Percentiles rank a stretch among this genome's conserved stretches.
Evolutionary conservation across 352 stramenopile species (phyloP).

Genomic region (Phytopythium oedochilum): DNA sequence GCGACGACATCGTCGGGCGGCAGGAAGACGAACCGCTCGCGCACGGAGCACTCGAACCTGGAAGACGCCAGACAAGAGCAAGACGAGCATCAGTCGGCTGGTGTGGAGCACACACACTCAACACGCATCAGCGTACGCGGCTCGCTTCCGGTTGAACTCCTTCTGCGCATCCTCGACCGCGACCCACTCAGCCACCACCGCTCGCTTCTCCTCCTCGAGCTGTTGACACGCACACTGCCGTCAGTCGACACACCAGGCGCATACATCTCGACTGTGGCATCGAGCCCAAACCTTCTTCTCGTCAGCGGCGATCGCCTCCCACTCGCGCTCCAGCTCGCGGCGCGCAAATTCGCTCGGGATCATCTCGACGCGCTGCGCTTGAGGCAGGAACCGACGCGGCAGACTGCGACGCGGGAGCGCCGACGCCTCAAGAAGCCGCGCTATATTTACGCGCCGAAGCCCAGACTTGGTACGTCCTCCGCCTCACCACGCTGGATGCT

Average conservation of each 20-base stretch:
- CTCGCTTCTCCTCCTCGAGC: conserved; percentile 74
- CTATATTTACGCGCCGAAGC: too few species aligned
- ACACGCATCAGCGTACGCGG: conserved; percentile 25
- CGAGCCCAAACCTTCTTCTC: conserved; percentile 76
- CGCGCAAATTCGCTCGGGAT: conserved; percentile 47
- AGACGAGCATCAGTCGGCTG: background rate
- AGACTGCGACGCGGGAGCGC: too few species aligned
- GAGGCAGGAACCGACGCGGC: background rate
- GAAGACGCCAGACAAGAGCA: background rate
- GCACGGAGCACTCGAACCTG: conserved; percentile 60
- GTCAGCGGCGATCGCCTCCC: conserved; percentile 43
- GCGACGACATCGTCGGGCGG: conserved; percentile 37
- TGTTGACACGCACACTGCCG: conserved; percentile 7
- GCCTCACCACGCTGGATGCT: too few species aligned
- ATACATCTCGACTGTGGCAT: too few species aligned
- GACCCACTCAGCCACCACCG: conserved; percentile 68
- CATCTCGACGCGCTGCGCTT: conserved; percentile 8
- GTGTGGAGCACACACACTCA: too few species aligned
- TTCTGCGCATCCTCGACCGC: conserved; percentile 57
- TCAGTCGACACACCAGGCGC: too few species aligned
- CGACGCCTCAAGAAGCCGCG: too few species aligned
- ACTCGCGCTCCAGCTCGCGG: conserved; percentile 60
- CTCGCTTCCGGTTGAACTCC: conserved; percentile 55
- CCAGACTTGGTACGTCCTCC: too few species aligned
- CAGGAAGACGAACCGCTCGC: conserved; percentile 55